Base-by-base conservation (phyloP, 805 yeast species). In the Pichia pseudocactophila region DNA sequence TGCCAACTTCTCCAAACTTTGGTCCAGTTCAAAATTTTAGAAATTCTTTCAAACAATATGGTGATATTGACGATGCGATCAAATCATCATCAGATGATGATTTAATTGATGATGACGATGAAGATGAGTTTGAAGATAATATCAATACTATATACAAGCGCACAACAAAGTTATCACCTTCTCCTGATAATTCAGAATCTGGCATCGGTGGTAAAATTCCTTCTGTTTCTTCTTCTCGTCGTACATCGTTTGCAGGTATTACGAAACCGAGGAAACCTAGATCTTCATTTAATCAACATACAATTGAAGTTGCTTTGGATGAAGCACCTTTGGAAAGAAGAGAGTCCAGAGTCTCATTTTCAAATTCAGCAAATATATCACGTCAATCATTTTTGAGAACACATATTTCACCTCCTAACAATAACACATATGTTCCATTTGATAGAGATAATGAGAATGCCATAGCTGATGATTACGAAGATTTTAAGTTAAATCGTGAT, bases 381-480 rank as follows among this genome's bases (percentile, higher is more conserved):
- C 55, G 71, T 32, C 68, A 71, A 41, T 66, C 71, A 3, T 70
- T 68, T 36, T 49, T 70, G 30, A 52, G 68, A 30, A 58, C 65
- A 13, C 54, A 50, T 40, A 39, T 58, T 4, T 56, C 60, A 2
- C 63, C 63, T 3, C 47, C 50, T 4, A 58, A 55, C 16, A 57
- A 57, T 4, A 37, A 53, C 16, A 49, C 51, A 49, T 53, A 19
- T 11, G 36, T 39, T 2, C 20, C 36, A n/a, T 18, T 53, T 41
- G 62, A 54, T 37, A 54, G 33, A 18, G 46, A 43, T 22, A 49
- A 58, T 36, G 50, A 53, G 20, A 55, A 61, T 40, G 57, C 48
- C 26, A 52, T 55, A 27, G 32, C 32, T 11, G 43, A 40, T 34
- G 49, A 48, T 22, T 41, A 45, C 33, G 43, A 40, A 15, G 40